Evolutionary conservation across 75 land plant species (phyloP).

Genomic region (Picea glauca): DNA sequence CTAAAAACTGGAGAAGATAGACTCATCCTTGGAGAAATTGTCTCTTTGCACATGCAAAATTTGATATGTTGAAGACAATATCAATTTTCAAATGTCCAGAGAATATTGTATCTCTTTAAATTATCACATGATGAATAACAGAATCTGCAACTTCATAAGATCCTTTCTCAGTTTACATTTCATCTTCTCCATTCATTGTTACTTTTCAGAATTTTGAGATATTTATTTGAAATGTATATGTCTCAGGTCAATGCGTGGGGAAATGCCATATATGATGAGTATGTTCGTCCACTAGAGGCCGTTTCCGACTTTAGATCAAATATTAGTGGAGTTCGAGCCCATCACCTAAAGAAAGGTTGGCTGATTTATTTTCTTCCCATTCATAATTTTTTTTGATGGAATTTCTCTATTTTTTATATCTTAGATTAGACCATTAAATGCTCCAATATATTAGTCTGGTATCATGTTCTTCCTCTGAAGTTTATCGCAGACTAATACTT

Average conservation of each 20-base stretch:
- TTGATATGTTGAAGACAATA: slow-evolving; percentile 1
- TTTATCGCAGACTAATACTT: background rate
- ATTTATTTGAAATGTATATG: background rate
- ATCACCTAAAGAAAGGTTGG: slow-evolving; percentile 72
- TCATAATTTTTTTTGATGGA: background rate
- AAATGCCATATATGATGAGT: slow-evolving; percentile 93
- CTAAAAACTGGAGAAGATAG: background rate
- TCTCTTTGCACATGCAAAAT: background rate
- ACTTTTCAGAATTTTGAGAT: background rate
- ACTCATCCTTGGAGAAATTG: background rate
- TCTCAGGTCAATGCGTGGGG: slow-evolving; percentile 87
- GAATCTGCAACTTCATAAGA: background rate
- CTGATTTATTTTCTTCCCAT: background rate
- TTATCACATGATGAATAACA: background rate
- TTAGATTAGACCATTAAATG: background rate
- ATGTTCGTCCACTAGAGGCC: slow-evolving; percentile 79
- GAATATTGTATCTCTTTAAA: background rate
- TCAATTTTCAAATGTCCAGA: background rate
- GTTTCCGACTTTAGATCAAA: slow-evolving; percentile 87
- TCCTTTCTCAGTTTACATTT: background rate
- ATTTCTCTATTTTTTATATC: background rate
- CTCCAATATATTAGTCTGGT: background rate
- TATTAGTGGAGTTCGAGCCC: slow-evolving; percentile 83
- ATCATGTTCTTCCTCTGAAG: background rate
- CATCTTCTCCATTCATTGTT: background rate